Base-by-base conservation (phyloP, 2,329 filamentous ascomycete species). In the Penicillium occitanis region DNA sequence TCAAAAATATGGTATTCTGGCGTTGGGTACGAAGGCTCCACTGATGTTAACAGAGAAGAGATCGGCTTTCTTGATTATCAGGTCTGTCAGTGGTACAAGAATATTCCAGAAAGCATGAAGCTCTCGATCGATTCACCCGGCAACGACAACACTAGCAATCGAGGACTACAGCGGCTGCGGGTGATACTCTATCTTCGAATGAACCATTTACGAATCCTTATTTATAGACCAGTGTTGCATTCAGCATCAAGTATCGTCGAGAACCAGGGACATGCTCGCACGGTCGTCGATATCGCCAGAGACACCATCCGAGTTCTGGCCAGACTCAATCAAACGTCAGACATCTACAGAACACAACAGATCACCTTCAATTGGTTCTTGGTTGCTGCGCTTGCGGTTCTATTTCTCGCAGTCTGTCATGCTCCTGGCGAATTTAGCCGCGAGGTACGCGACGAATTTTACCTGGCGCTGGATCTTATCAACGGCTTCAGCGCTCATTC, bases 131-230 rank as follows among this genome's bases (percentile, higher is more conserved):
- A 87, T 74, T 71, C 84, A 17, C 79, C 80, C 11, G 76, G 75
- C 65, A 79, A 74, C 65, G 78, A 74, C 37, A 79, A 84, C 10
- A 83, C 84, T 0, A 83, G 85, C 0, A 86, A 85, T 22, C 90
- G 91, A 69, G 88, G 88, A 68, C 80, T 90, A 22, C 88, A 89
- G 70, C 88, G 93, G 5, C 82, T 96, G 13, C 90, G 91, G 67
- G 89, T 97, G 57, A 88, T 95, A 76, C 89, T 95, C 19, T 95
- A 96, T 74, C 82, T 97, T 17, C 88, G 93, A 46, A 87, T 92
- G 50, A 97, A 97, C 72, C 93, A 96, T 80, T 91, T 96, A 79
- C 90, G 93, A 5, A 95, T 93, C 66, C 88, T 92, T 75, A 91
- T 97, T 33, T 93, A 96, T 76, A 91, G 92, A 0, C 93, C 93